A percentile compares a stretch with the other conserved stretches of the same genome.
These are phyloP conservation scores for Kwoniella pini DNA, from an alignment of 768 basidiomycete species.

Conservation along the genomic window DNA sequence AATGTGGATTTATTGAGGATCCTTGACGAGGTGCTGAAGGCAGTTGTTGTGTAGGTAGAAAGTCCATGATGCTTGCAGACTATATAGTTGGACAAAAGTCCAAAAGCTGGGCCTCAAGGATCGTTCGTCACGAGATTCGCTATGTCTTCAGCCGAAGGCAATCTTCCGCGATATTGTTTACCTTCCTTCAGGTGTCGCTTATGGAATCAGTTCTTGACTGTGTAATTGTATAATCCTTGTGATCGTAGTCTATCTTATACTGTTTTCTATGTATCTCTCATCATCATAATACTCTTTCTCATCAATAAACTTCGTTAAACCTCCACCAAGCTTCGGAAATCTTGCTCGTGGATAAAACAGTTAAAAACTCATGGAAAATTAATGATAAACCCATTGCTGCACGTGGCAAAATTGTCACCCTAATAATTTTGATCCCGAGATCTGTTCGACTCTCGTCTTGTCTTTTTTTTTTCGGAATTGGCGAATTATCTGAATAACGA, in stretches of 20 bases:
- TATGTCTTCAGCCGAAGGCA: too few relatives aligned
- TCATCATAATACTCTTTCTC: background rate
- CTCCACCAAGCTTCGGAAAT: slow-evolving; percentile 6
- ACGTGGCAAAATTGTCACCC: too few relatives aligned
- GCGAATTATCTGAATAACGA: background rate
- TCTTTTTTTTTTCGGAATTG: background rate
- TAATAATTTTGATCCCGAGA: slow-evolving; percentile 9
- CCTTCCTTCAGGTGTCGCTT: too few relatives aligned
- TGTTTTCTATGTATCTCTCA: background rate
- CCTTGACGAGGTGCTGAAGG: slow-evolving; percentile 40
- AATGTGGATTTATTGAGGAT: slow-evolving; percentile 48
- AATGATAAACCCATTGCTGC: background rate
- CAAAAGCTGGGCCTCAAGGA: too few relatives aligned
- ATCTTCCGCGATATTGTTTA: too few relatives aligned
- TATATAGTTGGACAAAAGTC: background rate
- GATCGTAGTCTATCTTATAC: too few relatives aligned
- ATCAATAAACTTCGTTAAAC: slow-evolving; percentile 3
- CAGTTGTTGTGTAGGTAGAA: slow-evolving; percentile 44
- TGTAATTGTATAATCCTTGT: background rate
- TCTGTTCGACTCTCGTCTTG: background rate
- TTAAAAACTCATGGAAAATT: background rate
- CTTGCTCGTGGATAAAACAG: background rate
- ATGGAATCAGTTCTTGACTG: too few relatives aligned
- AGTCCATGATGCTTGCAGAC: slow-evolving; percentile 43
- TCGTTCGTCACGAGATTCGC: too few relatives aligned